Conservation (phyloP, 78 protist species). For the Chrysochromulina parva region DNA sequence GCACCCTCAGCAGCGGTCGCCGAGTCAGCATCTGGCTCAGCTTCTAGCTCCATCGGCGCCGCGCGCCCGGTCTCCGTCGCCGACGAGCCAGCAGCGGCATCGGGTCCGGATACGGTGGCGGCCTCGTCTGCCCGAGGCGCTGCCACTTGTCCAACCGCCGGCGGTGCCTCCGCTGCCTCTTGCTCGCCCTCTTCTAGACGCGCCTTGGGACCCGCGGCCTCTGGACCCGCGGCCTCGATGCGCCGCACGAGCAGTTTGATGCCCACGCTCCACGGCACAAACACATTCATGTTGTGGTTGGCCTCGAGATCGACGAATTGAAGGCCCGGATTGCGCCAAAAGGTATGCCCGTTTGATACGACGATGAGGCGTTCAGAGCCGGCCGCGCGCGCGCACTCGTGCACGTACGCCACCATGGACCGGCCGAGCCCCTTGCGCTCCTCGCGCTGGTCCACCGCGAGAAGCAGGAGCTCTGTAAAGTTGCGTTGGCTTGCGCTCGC, state of each 20-base stretch:
- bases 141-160: too few relatives aligned
- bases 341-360: background rate
- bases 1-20: too few relatives aligned
- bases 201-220: background rate
- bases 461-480: constrained; percentile 5
- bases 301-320: background rate
- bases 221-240: background rate
- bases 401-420: background rate
- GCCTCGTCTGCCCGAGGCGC: too few relatives aligned
- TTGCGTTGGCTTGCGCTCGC: background rate
- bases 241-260: background rate
- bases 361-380: background rate
- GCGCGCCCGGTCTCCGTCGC: too few relatives aligned
- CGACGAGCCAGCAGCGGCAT: too few relatives aligned
- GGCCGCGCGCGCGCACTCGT: background rate
- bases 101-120: too few relatives aligned
- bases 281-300: background rate
- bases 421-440: background rate
- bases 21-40: too few relatives aligned
- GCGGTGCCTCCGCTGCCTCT: too few relatives aligned
- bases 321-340: background rate
- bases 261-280: background rate
- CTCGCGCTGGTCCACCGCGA: background rate
- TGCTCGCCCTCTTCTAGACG: too few relatives aligned
- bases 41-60: too few relatives aligned